phyloP scores from a whole-genome alignment of 352 stramenopile genomes.

The Globisporangium takayamanum region DNA sequence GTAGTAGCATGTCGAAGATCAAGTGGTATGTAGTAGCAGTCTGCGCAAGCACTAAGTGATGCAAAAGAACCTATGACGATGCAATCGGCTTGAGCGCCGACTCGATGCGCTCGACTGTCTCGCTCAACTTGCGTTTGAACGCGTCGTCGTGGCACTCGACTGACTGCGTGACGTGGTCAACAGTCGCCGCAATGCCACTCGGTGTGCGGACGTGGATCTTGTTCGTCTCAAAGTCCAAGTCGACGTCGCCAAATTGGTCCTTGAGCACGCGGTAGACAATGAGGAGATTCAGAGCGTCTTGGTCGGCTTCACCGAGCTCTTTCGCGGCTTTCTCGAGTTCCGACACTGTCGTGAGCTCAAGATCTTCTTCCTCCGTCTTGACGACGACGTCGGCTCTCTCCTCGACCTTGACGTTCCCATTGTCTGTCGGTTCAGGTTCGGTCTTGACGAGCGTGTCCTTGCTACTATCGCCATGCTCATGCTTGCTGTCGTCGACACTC shows the following conservation, averaged over 20 bases:
- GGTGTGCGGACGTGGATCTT: slow-evolving; percentile 83
- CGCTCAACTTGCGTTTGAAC: slow-evolving; percentile 68
- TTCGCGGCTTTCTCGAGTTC: slow-evolving; percentile 48
- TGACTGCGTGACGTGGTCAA: slow-evolving; percentile 53
- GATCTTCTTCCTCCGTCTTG: slow-evolving; percentile 12
- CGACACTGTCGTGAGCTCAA: slow-evolving; percentile 18
- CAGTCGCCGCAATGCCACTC: slow-evolving; percentile 51
- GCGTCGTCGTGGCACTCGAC: slow-evolving; percentile 66
- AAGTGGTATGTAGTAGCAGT: background rate
- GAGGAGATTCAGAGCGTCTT: slow-evolving; percentile 80
- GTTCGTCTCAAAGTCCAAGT: slow-evolving; percentile 85
- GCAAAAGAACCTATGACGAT: slow-evolving; percentile 20
- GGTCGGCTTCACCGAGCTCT: slow-evolving; percentile 61
- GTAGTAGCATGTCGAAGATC: too few relatives aligned
- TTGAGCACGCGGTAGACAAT: slow-evolving; percentile 80
- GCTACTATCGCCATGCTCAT: slow-evolving; percentile 14
- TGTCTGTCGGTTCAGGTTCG: slow-evolving; percentile 13
- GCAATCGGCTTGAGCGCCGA: slow-evolving; percentile 57
- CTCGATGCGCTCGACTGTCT: slow-evolving; percentile 62
- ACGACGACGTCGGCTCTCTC: slow-evolving; percentile 14
- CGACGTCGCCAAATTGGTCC: slow-evolving; percentile 81
- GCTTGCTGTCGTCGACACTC: slow-evolving; percentile 7
- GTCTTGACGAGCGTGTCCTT: slow-evolving; percentile 18
- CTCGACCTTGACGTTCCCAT: slow-evolving; percentile 16
- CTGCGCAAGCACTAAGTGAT: background rate